These are phyloP conservation scores for Cladosporium sp. DNA, from an alignment of 2,329 filamentous ascomycete genomes.

Conservation along the genomic window DNA sequence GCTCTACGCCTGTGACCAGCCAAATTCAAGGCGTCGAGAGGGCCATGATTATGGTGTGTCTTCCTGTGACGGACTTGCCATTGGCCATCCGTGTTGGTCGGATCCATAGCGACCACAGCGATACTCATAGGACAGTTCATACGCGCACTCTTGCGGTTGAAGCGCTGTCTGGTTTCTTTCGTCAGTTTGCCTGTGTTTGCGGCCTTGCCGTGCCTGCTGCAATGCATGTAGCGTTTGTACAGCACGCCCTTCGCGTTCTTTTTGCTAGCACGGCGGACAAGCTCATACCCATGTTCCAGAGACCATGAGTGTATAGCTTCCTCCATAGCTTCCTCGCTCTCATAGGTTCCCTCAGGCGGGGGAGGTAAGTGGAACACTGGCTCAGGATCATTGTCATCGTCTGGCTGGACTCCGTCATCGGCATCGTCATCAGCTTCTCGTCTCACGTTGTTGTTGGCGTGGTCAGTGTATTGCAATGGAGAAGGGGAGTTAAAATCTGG, in stretches of 20 bases:
- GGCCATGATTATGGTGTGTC: conserved; percentile 31
- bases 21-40: conserved; percentile 25
- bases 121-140: conserved; percentile 32
- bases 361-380: conserved; percentile 30
- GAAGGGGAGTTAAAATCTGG: conserved; percentile 21
- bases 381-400: conserved; percentile 19
- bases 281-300: conserved; percentile 31
- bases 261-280: conserved; percentile 31
- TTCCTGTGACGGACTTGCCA: conserved; percentile 32
- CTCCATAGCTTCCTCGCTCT: conserved; percentile 25
- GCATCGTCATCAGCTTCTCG: conserved; percentile 18
- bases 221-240: conserved; percentile 34
- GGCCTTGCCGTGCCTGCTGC: conserved; percentile 30
- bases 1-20: conserved; percentile 30
- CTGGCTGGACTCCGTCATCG: conserved; percentile 18
- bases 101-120: conserved; percentile 28
- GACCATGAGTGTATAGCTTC: conserved; percentile 30
- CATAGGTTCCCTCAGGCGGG: conserved; percentile 28
- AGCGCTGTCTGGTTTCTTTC: conserved; percentile 22
- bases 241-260: conserved; percentile 29
- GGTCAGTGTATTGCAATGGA: conserved; percentile 1
- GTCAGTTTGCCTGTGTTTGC: conserved; percentile 23
- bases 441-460: conserved; percentile 2
- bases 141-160: conserved; percentile 27
- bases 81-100: conserved; percentile 26